A percentile compares a stretch with the other conserved stretches of the same genome.
These are phyloP conservation scores for Dactylorhiza incarnata DNA, from an alignment of 106 monocot genomes.

Conservation along the genomic window DNA sequence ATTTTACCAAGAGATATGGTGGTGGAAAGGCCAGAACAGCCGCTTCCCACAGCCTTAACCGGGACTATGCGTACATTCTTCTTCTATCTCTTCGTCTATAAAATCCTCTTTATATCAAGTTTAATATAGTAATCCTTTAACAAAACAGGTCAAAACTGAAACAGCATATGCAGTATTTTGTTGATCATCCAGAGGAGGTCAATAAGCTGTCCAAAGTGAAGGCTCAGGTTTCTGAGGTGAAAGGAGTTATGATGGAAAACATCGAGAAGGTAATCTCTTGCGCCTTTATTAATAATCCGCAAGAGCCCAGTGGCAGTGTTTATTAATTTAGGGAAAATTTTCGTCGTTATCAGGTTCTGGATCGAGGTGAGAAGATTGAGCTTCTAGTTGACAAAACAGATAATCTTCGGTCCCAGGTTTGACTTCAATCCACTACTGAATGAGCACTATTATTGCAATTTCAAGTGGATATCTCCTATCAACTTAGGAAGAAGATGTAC, in stretches of 20 bases:
- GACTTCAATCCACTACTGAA: neutral
- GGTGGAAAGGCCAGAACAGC: slow-evolving; percentile 58
- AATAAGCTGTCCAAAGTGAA: slow-evolving; percentile 57
- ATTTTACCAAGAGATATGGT: slow-evolving; percentile 49
- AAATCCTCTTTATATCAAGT: neutral
- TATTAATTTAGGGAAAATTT: neutral
- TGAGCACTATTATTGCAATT: too few species aligned
- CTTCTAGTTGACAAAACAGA: slow-evolving; percentile 61
- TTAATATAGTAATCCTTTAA: neutral
- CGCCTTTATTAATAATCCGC: neutral
- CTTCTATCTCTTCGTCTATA: neutral
- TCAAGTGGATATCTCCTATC: too few species aligned
- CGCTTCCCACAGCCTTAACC: slow-evolving; percentile 32
- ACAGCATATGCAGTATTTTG: slow-evolving; percentile 54
- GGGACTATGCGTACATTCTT: slow-evolving; percentile 37
- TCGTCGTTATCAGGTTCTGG: slow-evolving; percentile 31
- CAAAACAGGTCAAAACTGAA: slow-evolving; percentile 41
- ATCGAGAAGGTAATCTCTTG: slow-evolving; percentile 43
- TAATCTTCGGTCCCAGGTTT: slow-evolving; percentile 47
- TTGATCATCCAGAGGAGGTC: slow-evolving; percentile 52
- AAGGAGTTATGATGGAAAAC: slow-evolving; percentile 74
- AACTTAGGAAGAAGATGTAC: too few species aligned
- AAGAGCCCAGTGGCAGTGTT: neutral
- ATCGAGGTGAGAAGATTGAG: slow-evolving; percentile 63
- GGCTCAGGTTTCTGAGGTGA: slow-evolving; percentile 54